phyloP scores from a whole-genome alignment of 2,329 filamentous ascomycete species.

The Calonectria naviculata region DNA sequence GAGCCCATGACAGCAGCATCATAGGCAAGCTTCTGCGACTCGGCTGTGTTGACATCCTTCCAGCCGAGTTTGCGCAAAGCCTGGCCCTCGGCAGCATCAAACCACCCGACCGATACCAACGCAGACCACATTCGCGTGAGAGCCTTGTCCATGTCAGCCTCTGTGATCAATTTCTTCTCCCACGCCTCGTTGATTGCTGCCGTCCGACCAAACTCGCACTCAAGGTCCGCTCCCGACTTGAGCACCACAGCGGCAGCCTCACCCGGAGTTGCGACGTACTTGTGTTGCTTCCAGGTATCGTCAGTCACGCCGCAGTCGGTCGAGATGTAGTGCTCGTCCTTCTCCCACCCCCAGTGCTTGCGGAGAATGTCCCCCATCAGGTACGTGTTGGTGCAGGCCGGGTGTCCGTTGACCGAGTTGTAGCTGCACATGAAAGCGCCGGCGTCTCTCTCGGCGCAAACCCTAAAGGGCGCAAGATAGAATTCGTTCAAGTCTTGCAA shows the following conservation, averaged over 20 bases:
- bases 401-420: neutral
- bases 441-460: neutral
- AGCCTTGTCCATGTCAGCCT: neutral
- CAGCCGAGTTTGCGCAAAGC: neutral
- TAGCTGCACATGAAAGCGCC: neutral
- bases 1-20: neutral
- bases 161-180: neutral
- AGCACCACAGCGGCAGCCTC: neutral
- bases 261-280: neutral
- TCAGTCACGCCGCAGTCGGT: neutral
- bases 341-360: neutral
- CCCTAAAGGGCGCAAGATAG: neutral
- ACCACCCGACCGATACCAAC: neutral
- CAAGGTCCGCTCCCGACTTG: neutral
- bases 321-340: neutral
- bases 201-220: neutral
- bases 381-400: neutral
- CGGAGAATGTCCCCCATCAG: neutral
- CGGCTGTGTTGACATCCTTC: neutral
- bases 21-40: neutral
- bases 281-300: neutral
- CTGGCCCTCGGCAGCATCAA: neutral
- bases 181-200: neutral
- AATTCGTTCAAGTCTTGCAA: neutral
- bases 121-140: neutral